These are phyloP conservation scores for Brassica balearica DNA, from an alignment of 441 rosid genomes.

Conservation along the genomic window DNA sequence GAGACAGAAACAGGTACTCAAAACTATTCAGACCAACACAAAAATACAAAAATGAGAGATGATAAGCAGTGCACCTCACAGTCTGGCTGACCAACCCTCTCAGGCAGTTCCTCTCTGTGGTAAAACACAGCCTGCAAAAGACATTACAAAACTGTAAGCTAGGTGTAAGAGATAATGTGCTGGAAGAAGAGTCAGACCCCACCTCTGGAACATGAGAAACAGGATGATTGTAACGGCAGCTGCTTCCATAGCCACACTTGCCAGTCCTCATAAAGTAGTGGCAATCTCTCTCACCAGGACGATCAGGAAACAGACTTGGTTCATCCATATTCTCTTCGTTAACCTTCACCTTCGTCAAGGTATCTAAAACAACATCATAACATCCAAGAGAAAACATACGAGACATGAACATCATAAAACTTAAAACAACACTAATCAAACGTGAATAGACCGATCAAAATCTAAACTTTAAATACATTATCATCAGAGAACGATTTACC, in stretches of 20 bases:
- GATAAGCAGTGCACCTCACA: slow-evolving; percentile 55
- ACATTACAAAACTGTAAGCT: slow-evolving; percentile 21
- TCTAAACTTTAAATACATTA: slow-evolving; percentile 8
- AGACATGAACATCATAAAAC: slow-evolving; percentile 14
- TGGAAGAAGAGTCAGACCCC: neutral
- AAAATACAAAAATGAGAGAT: neutral
- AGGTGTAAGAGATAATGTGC: neutral
- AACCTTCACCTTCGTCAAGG: neutral
- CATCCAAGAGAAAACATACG: slow-evolving; percentile 34
- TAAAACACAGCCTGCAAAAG: slow-evolving; percentile 52
- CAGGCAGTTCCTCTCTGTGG: slow-evolving; percentile 69
- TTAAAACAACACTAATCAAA: slow-evolving; percentile 14
- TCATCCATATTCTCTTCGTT: neutral
- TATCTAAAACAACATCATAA: slow-evolving; percentile 7
- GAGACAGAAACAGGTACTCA: slow-evolving; percentile 2
- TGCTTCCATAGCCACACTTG: slow-evolving; percentile 9
- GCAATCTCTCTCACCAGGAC: slow-evolving; percentile 4
- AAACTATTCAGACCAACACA: neutral
- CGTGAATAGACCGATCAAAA: slow-evolving; percentile 33
- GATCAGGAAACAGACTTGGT: neutral
- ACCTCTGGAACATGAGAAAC: slow-evolving; percentile 2
- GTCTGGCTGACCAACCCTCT: slow-evolving; percentile 78
- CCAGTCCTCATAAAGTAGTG: neutral
- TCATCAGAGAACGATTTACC: slow-evolving; percentile 17
- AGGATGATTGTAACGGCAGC: slow-evolving; percentile 13